phyloP scores from a whole-genome alignment of 2,329 filamentous ascomycete genomes.

The Fusarium ramigenum region DNA sequence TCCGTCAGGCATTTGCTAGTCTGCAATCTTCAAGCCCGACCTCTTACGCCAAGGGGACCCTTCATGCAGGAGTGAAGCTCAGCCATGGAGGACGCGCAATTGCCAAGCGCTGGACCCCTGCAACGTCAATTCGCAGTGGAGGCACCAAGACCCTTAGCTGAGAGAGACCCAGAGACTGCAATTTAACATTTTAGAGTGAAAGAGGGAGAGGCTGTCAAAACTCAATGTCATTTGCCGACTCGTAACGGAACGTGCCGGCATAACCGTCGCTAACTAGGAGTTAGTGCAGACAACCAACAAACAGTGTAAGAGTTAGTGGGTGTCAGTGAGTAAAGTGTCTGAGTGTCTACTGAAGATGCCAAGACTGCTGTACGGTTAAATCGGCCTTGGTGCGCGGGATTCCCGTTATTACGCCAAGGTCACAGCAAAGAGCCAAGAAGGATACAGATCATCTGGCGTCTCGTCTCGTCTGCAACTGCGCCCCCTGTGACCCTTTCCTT shows the following conservation, averaged over 20 bases:
- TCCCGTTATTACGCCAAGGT: slow-evolving; percentile 32
- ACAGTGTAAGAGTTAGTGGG: background rate
- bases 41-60: slow-evolving; percentile 9
- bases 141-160: slow-evolving; percentile 6
- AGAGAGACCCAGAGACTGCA: background rate
- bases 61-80: slow-evolving; percentile 23
- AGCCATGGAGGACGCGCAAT: slow-evolving; percentile 36
- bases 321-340: background rate
- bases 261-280: background rate
- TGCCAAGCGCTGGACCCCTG: slow-evolving; percentile 16
- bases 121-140: background rate
- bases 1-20: background rate
- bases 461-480: background rate
- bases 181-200: background rate
- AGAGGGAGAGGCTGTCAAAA: background rate
- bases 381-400: slow-evolving; percentile 21
- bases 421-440: slow-evolving; percentile 20
- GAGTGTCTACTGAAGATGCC: background rate
- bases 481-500: background rate
- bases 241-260: slow-evolving; percentile 1
- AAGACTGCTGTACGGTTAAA: slow-evolving; percentile 34
- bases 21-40: background rate
- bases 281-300: background rate
- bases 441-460: slow-evolving; percentile 25
- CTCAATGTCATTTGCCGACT: background rate